Conservation (phyloP, 495 filamentous ascomycete species). For the Immersiella caudata region DNA sequence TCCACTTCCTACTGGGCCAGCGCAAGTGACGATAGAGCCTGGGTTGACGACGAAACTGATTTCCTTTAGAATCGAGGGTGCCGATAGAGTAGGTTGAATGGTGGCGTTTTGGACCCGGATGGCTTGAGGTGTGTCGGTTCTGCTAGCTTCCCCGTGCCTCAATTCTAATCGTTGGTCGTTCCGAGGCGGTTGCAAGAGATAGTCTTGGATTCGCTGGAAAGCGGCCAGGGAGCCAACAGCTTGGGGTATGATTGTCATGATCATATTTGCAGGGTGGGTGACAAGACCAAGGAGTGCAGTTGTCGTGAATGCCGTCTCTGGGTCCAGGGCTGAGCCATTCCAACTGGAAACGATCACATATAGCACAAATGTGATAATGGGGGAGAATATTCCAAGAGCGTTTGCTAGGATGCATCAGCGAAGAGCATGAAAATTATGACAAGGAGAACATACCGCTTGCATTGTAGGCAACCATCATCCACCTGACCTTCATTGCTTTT, state of each 20-base stretch:
- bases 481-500: slow-evolving; percentile 46
- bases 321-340: not conserved
- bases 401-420: not conserved
- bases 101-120: not conserved
- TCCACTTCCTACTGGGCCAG: slow-evolving; percentile 57
- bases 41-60: slow-evolving; percentile 20
- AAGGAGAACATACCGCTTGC: not conserved
- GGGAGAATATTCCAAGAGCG: not conserved
- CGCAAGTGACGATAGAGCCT: slow-evolving; percentile 21
- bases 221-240: not conserved
- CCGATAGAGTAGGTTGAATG: not conserved
- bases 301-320: not conserved
- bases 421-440: not conserved
- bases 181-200: not conserved
- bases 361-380: not conserved
- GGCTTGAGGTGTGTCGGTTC: not conserved
- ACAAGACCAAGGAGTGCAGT: not conserved
- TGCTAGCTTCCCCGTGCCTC: not conserved
- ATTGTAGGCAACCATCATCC: slow-evolving; percentile 1
- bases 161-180: not conserved
- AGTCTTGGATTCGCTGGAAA: not conserved
- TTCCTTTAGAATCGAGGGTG: slow-evolving; percentile 16
- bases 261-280: not conserved
- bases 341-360: not conserved
- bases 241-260: not conserved